Evolutionary conservation across 768 basidiomycete species (phyloP).

Genomic region (Tylopilus subfusipes): DNA sequence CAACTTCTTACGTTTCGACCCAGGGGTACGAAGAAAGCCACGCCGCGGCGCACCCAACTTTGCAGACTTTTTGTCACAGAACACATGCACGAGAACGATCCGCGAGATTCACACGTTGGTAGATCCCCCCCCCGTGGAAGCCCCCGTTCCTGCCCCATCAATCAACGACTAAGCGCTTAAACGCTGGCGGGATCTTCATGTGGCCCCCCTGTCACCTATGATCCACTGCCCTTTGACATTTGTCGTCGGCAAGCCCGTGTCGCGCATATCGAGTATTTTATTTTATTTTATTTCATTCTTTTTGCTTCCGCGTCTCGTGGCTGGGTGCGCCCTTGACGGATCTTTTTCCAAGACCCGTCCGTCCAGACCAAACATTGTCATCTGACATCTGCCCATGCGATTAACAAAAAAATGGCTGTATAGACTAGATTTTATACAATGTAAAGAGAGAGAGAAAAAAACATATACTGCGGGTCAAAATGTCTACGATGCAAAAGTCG

Average conservation of each 20-base stretch:
- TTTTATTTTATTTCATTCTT: background rate
- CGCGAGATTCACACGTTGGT: too few relatives aligned
- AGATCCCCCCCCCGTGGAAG: too few relatives aligned
- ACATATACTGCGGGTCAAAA: background rate
- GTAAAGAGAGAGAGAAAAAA: background rate
- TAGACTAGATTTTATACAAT: slow-evolving; percentile 3
- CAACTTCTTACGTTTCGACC: too few relatives aligned
- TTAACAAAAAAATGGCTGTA: background rate
- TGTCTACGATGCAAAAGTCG: slow-evolving; percentile 13
- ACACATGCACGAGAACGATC: too few relatives aligned
- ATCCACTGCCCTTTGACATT: too few relatives aligned
- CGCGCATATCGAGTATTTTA: background rate
- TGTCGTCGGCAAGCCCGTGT: too few relatives aligned
- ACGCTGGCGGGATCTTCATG: too few relatives aligned
- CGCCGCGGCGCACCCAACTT: background rate
- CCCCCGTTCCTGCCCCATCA: too few relatives aligned
- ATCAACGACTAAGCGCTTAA: too few relatives aligned
- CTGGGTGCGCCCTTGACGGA: background rate
- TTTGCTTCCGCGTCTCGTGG: background rate
- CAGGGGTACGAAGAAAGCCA: background rate
- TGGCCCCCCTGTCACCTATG: too few relatives aligned
- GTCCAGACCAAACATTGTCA: background rate
- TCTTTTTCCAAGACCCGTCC: background rate
- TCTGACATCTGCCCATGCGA: background rate
- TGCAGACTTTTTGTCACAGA: too few relatives aligned